Evolutionary conservation across 78 protist species (phyloP), one percentile per base, ranked within the genome.

Genomic region (Chrysochromulina parva): DNA sequence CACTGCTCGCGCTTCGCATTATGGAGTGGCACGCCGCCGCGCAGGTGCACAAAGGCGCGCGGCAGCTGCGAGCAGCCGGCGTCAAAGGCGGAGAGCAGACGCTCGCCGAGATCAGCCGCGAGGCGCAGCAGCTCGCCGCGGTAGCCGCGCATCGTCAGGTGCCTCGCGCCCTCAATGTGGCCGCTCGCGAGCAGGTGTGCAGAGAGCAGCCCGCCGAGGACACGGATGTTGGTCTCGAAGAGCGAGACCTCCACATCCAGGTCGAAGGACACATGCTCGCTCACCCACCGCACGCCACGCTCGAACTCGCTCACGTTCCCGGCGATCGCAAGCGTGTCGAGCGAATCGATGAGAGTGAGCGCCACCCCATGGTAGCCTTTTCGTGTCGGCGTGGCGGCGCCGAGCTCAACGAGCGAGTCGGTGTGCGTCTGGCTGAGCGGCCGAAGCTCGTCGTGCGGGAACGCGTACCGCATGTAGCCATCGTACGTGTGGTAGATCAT

Each of bases 181-280:
- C 71, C 66, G 3, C 16, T 5, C 19, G 86, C 88, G 52, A 88
- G 67, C 80, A 95, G 2, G 88, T 95, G 96, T 20, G 94, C 88
- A 2, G 85, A 38, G 26, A 95, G 89, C n/a, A 97, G 91, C 26
- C 98, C 98, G 38, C 99, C 99, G 59, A 97, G 89, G 3, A 94
- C 91, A 58, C 99, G 94, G 88, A 97, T 97, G 93, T 93, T 97
- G 26, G 97, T 96, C 92, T 97, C 99, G 89, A 97, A 97, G n/a
- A 97, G 97, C 16, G 95, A 92, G 14, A 97, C 99, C 11, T 73
- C 89, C 22, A 91, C 66, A 87, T 97, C 94, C 11, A 28, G 88
- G 67, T 97, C 88, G 80, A 96, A 95, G 54, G 38, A 5, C 28
- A 88, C 73, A 73, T 90, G 90, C 16, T 89, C 88, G 13, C 58